Evolutionary conservation across 2,329 filamentous ascomycete genomes (phyloP), one percentile per base, ranked within the genome.

Genomic region (Pseudopyrenochaeta lycopersici): DNA sequence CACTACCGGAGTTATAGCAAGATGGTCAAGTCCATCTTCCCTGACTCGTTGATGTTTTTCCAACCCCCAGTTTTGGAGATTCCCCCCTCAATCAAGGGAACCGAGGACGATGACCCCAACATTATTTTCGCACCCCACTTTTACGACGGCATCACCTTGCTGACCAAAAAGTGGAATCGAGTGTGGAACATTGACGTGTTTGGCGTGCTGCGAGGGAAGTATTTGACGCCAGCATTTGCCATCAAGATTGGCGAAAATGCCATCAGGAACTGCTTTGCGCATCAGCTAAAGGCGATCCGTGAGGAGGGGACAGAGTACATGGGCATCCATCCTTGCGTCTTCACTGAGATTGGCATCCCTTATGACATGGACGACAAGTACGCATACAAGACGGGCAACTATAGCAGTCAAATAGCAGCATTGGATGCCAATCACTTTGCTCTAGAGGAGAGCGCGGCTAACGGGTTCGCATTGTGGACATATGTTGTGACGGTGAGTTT

Each of bases 361-460:
- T 99, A 97, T 72, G 95, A 99, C 72, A 98, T 99, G 96, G 94
- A 99, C 70, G 88, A 97, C 62, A 93, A 97, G 76, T 84, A 95
- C 69, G 95, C 95, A 1, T 99, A 99, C 78, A 91, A 92, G 77
- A 97, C 92, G 5, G 95, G 96, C 7, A 91, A 99, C 75, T 99
- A 97, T 76, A 89, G 90, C 39, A 97, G 91, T 67, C 95, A 99
- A 74, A 90, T 90, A 30, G 87, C 91, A 1, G 95, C 95, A 6
- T 89, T 99, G 81, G 95, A 99, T 76, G 95, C 96, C 47, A 99
- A 98, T 72, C 92, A 97, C 72, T 99, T 89, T 78, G 95, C 90
- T 0, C 82, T 97, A 0, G 95, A 99, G 77, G 91, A 91, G 0
- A 90, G 91, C 31, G 82, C 85, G 12, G 86, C 92, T 52, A 93